Evolutionary conservation across 2,329 filamentous ascomycete genomes (phyloP), one percentile per base, ranked within the genome.

Genomic region (Penicillium italicum): DNA sequence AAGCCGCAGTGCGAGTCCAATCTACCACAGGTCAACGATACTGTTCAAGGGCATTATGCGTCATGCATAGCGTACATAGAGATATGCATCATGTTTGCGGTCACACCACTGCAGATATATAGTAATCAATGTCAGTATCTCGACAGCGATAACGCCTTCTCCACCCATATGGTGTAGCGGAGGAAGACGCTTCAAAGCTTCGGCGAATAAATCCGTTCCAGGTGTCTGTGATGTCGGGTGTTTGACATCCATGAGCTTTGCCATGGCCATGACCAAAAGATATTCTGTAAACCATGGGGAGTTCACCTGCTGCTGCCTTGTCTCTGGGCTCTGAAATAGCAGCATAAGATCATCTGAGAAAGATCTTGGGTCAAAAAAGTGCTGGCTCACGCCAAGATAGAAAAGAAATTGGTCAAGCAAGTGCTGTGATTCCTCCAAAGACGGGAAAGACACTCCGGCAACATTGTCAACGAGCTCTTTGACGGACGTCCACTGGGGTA

Each of bases 251-350:
- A 65, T 65, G 3, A 65, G 57, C 28, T 62, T 64, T 18, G 60
- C 62, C 62, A 65, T 65, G 10, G 62, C 63, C 63, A 65, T 65
- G 18, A 65, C 63, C 8, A 65, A 53, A 8, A 65, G 55, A 46
- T 65, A 65, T 48, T 65, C 58, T 3, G 60, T 59, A 26, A 58
- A 65, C 62, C 62, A 65, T 8, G 46, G 50, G 1, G 56, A 57
- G n/a, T 16, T 28, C 42, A 55, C 59, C 20, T 63, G 58, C 5
- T 47, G 20, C 26, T 62, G 45, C 14, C 46, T 54, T 2, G 45
- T 55, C 16, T 57, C 46, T 5, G 38, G 33, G 24, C n/a, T 44
- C 12, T 63, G 61, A 43, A 61, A 63, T 10, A 65, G 55, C 11
- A 64, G 31, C 49, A 53, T 55, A 36, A 64, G 56, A 10, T 44